Evolutionary conservation across 2,329 filamentous ascomycete genomes (phyloP), one percentile per base, ranked within the genome.

Genomic region (Mycocentrospora acerina): DNA sequence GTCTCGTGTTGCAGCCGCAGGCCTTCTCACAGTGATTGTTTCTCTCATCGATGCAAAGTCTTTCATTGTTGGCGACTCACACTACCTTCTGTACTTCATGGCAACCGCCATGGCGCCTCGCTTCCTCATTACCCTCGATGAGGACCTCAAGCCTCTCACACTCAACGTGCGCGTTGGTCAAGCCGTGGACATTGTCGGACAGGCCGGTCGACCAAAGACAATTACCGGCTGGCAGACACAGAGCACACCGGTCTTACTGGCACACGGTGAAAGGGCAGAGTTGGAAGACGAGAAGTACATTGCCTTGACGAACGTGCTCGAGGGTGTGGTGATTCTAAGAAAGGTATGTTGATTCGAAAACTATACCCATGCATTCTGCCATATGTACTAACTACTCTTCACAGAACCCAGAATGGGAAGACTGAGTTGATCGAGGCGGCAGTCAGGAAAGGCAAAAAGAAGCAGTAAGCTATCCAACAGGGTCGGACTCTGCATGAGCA

Each of bases 191-290:
- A 90, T 98, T 28, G 93, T 98, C 27, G 94, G 93, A 35, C 93
- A 97, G 70, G 93, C 94, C 10, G 93, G 93, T 66, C 82, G 91
- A 48, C 93, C 93, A 54, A 97, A 98, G 84, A 98, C 93, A 2
- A 98, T 98, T 60, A 98, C 93, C 8, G 93, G 93, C 36, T 98
- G 93, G 93, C 93, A 98, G 72, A 98, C 93, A 52, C 93, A 98
- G 76, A 96, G 88, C 74, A 98, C 93, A n/a, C 93, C 93, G 1
- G 93, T 98, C 31, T 76, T 98, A 42, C 75, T 98, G 57, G 85
- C 88, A n/a, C 86, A 95, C 62, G 93, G 94, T 19, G 93, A 98
- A 76, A 80, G 94, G 59, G 93, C 93, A 8, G 93, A 98, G 75
- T 75, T 98, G 34, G 93, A 98, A 70, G 93, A 98, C 60, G 93